Base-by-base conservation (phyloP, 371 early-diverging fungal species). In the Lichtheimia ramosa region DNA sequence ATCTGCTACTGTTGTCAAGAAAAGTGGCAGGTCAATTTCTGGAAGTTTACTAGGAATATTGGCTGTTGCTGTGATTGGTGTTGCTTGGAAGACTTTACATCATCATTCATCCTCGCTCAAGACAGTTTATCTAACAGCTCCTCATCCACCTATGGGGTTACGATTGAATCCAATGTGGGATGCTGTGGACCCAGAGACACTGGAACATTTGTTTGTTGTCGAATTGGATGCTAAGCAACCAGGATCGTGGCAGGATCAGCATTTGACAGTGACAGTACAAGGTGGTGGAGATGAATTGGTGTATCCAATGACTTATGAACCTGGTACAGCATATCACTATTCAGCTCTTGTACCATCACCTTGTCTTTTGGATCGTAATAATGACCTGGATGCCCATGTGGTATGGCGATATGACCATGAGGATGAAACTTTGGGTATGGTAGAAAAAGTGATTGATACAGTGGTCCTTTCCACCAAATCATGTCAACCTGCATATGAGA, bases 131-230 rank as follows among this genome's bases (percentile, higher is more conserved):
- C 10, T 34, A 2, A 34, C 34, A 34, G 34, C 34, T 8, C 34
- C 34, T 10, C 34, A 34, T 8, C 34, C 34, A 34, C 34, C 34
- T 34, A 34, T 28, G 14, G 24, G 15, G 1, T 20, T 54, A 1
- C 40, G 54, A 20, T 46, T 62, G 42, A 15, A 51, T 43, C 62
- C 62, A 6, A 50, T 25, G 25, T 62, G 56, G 62, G 24, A 56
- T 7, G 40, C 34, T 16, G 39, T 46, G 18, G 43, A 62, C 28
- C 48, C 41, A 42, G 25, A 62, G 6, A 43, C 51, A 8, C 27
- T 55, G 20, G 48, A 48, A 16, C 56, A 62, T 43, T 12, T 27
- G 15, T 56, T 62, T 24, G 20, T 41, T 16, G 43, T 62, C n/a
- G 48, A 43, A 24, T 5, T 56, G 14, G n/a, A 24, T 48, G 3